Base-by-base conservation (phyloP, 805 yeast species). In the Candida sakaeoensis region DNA sequence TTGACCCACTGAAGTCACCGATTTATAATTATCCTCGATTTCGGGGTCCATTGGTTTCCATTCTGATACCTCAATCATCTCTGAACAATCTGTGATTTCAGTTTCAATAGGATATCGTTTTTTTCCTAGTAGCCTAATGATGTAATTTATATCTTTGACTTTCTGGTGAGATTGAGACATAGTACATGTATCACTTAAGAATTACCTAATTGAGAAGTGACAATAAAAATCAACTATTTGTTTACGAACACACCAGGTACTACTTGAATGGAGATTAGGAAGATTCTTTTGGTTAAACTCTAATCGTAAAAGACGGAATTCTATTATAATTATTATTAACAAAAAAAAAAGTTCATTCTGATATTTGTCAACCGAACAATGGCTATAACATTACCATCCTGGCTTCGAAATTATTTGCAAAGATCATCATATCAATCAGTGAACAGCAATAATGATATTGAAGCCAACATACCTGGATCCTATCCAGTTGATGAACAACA, bases 1-100 rank as follows among this genome's bases (percentile, higher is more conserved):
- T 48, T 75, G 79, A 9, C 57, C 57, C 12, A 42, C 51, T 3
- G 66, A 50, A 2, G 78, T 72, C 7, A 50, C 57, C 10, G 72
- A 62, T 13, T 50, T 48, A 32, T 68, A 54, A 3, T 19, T n/a
- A 14, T 49, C 45, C 18, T 58, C 55, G 5, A 33, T 33, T 8
- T 13, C 5, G 7, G 31, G 16, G 5, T 29, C 33, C 6, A 16
- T n/a, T 25, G 44, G 37, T 18, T 33, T 31, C 41, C 41, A 32
- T 14, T 35, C 14, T 12, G 30, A 22, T 25, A 15, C 16, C 14
- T n/a, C 23, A 10, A 24, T n/a, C 13, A 33, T 15, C 10, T 21
- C 22, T 14, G 7, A 5, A 12, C 17, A 19, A 16, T 21, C 29
- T 12, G 37, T 34, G 4, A 34, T 34, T 5, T 34, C 37, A 15